Conservation (phyloP, 352 stramenopile genomes). For the Pythium angustatum region DNA sequence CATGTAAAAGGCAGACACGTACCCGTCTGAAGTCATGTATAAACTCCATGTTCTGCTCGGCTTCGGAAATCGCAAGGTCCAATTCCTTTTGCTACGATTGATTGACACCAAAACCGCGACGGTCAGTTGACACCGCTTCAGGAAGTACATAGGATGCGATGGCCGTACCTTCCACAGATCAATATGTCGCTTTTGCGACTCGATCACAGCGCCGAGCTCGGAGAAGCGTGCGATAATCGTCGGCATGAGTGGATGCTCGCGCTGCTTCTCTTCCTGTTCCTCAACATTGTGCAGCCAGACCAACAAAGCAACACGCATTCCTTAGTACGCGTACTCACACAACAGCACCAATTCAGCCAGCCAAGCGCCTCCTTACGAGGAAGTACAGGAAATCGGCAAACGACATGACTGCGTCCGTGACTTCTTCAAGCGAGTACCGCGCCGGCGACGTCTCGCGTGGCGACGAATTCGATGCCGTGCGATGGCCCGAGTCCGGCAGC, state of each 20-base stretch:
- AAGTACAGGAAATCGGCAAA: slow-evolving; percentile 84
- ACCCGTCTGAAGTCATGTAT: slow-evolving; percentile 59
- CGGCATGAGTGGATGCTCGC: slow-evolving; percentile 73
- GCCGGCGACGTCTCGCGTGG: slow-evolving; percentile 48
- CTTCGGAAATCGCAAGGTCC: slow-evolving; percentile 73
- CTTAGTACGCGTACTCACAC: not conserved
- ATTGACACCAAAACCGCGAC: not conserved
- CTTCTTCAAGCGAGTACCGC: slow-evolving; percentile 68
- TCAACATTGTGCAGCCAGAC: slow-evolving; percentile 37
- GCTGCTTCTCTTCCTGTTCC: slow-evolving; percentile 80
- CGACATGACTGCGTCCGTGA: slow-evolving; percentile 76
- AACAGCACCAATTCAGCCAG: not conserved
- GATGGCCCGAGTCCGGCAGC: slow-evolving; percentile 44
- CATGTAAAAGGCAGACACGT: not conserved
- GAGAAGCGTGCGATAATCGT: slow-evolving; percentile 77
- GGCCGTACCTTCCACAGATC: slow-evolving; percentile 69
- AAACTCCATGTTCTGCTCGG: slow-evolving; percentile 64
- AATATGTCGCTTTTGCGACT: slow-evolving; percentile 85
- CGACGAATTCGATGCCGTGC: slow-evolving; percentile 39
- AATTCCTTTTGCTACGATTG: slow-evolving; percentile 51
- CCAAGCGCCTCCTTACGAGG: slow-evolving; percentile 48
- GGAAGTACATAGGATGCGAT: not conserved
- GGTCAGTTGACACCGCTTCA: not conserved
- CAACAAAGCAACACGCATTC: slow-evolving; percentile 27
- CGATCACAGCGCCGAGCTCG: slow-evolving; percentile 76